Evolutionary conservation across 768 basidiomycete species (phyloP), one percentile per base, ranked within the genome.

Genomic region (Omphalotus guepiniiformis): DNA sequence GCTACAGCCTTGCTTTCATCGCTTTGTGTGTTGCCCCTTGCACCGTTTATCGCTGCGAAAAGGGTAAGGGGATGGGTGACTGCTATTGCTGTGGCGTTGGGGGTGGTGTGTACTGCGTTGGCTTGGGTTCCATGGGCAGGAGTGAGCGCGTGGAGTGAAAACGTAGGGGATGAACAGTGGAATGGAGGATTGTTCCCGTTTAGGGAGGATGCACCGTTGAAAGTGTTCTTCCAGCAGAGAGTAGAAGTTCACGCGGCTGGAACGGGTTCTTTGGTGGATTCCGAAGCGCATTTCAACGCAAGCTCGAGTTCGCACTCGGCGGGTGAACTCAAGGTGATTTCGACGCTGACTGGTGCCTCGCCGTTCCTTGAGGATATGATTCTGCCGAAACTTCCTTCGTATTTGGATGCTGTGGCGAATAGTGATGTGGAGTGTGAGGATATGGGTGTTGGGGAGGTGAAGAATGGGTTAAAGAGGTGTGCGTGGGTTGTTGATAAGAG

Each of bases 211-310:
- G 61, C 75, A 4, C 87, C 86, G 0, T 64, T 89, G 56, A 88
- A 87, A 53, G 63, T 88, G 1, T 87, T 72, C 63, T 91, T 89
- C 71, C 72, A 73, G 40, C 88, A 90, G 58, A 68, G 58, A 1
- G 66, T 88, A 5, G 66, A 74, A 39, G 62, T 88, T 30, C 54
- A 57, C 25, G 49, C 49, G 6, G 30, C 38, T 11, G 23, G 11
- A n/a, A 18, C 15, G 16, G 27, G 13, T 32, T n/a, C n/a, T 9
- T n/a, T n/a, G n/a, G n/a, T n/a, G n/a, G n/a, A n/a, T n/a, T n/a
- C n/a, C n/a, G n/a, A n/a, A n/a, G 27, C 42, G 53, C 13, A 51
- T 61, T 34, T 48, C 15, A 35, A 21, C 8, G 44, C n/a, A 26
- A 46, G n/a, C n/a, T 55, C 7, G 48, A 63, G n/a, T n/a, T n/a